These are phyloP conservation scores for Apium graveolens DNA, from an alignment of 129 eudicot genomes.

Conservation along the genomic window DNA sequence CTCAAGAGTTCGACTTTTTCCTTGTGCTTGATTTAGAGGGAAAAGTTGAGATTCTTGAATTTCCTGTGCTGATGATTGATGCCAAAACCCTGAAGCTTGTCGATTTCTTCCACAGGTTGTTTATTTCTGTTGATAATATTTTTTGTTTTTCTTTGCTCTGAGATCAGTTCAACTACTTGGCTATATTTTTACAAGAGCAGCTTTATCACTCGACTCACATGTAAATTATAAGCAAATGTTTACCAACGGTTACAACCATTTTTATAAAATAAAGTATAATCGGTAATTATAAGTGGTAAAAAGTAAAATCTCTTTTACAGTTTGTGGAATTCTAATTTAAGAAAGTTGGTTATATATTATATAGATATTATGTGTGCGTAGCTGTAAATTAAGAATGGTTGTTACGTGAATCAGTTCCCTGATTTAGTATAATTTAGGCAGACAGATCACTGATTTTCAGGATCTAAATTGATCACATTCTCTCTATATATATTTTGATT, in stretches of 20 bases:
- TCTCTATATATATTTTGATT: too few species aligned
- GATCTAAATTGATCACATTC: too few species aligned
- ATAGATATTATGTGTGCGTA: too few species aligned
- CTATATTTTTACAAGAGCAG: not conserved
- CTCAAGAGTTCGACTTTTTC: slow-evolving; percentile 62
- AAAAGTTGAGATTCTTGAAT: slow-evolving; percentile 88
- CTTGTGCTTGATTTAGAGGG: slow-evolving; percentile 98
- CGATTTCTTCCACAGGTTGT: slow-evolving; percentile 81
- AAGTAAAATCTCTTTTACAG: not conserved
- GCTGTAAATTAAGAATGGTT: too few species aligned
- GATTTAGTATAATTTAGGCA: too few species aligned
- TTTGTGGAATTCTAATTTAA: too few species aligned
- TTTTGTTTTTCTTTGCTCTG: not conserved
- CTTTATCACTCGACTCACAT: not conserved
- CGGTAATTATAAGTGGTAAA: not conserved
- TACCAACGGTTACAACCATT: not conserved
- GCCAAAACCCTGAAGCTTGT: slow-evolving; percentile 72
- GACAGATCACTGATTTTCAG: too few species aligned
- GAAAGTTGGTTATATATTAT: too few species aligned
- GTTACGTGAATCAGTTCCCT: too few species aligned
- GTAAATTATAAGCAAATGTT: not conserved
- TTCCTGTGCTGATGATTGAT: slow-evolving; percentile 82
- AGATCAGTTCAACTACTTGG: not conserved
- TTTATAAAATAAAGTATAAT: not conserved
- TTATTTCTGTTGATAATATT: not conserved